phyloP scores from a whole-genome alignment of 495 filamentous ascomycete genomes.

The Sordaria brevicollis region DNA sequence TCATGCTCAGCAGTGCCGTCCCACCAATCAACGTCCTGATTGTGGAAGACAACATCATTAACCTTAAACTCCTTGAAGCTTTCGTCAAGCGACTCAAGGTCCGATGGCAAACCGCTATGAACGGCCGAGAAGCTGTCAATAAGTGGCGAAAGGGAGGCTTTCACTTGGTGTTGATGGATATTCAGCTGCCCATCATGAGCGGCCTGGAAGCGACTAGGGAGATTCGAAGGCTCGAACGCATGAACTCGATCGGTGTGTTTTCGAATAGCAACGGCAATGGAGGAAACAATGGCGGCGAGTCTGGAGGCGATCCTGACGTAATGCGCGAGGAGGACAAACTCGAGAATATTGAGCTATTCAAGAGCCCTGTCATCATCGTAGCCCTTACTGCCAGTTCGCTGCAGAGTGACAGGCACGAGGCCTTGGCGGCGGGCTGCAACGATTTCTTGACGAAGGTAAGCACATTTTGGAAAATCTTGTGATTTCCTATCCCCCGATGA shows the following conservation, averaged over 20 bases:
- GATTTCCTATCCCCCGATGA: neutral
- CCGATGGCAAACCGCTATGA: slow-evolving; percentile 94
- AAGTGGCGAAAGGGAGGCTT: slow-evolving; percentile 96
- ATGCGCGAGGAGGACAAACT: slow-evolving; percentile 54
- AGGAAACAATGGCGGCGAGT: slow-evolving; percentile 21
- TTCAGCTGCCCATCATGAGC: slow-evolving; percentile 95
- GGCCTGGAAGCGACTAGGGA: slow-evolving; percentile 95
- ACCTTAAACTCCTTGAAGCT: slow-evolving; percentile 81
- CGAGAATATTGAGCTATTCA: slow-evolving; percentile 67
- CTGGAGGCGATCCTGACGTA: slow-evolving; percentile 7
- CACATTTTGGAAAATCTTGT: slow-evolving; percentile 3
- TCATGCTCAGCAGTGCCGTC: slow-evolving; percentile 72
- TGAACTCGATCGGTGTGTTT: slow-evolving; percentile 87
- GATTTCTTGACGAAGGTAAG: slow-evolving; percentile 96
- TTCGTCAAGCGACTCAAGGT: slow-evolving; percentile 97
- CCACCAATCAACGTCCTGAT: slow-evolving; percentile 97
- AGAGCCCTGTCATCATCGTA: slow-evolving; percentile 94
- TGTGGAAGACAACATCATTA: slow-evolving; percentile 98
- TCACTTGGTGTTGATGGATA: slow-evolving; percentile 96
- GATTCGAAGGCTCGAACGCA: slow-evolving; percentile 77
- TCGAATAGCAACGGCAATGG: slow-evolving; percentile 28
- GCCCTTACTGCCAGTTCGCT: slow-evolving; percentile 87
- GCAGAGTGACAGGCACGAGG: slow-evolving; percentile 91
- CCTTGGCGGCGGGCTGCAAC: slow-evolving; percentile 91
- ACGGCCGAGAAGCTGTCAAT: slow-evolving; percentile 80